phyloP scores from a whole-genome alignment of 495 filamentous ascomycete species.

The Glonium stellatum region DNA sequence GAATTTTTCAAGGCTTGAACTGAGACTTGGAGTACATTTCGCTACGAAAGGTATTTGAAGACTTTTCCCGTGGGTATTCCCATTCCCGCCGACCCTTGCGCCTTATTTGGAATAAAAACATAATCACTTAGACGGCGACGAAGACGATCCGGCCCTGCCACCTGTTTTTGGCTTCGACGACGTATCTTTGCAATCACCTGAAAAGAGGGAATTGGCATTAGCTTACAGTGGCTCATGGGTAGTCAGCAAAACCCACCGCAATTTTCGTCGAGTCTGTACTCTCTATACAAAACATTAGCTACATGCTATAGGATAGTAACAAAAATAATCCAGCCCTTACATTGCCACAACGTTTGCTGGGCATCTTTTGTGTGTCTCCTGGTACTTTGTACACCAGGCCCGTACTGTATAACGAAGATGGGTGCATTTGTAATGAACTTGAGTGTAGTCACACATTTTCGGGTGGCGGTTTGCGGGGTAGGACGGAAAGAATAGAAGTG shows the following conservation, averaged over 20 bases:
- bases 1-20: neutral
- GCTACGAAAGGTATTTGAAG: neutral
- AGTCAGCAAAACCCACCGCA: conserved; percentile 33
- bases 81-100: neutral
- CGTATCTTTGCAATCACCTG: conserved; percentile 3
- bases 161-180: neutral
- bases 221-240: neutral
- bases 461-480: neutral
- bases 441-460: conserved; percentile 51
- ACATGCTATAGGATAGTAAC: neutral
- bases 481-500: neutral
- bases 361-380: conserved; percentile 42
- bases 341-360: conserved; percentile 45
- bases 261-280: conserved; percentile 39
- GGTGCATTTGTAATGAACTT: conserved; percentile 45
- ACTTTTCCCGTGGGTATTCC: conserved; percentile 7
- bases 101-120: neutral
- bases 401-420: conserved; percentile 46
- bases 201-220: neutral
- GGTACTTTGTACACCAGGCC: conserved; percentile 49
- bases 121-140: neutral
- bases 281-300: conserved; percentile 26
- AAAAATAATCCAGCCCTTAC: conserved; percentile 26
- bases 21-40: conserved; percentile 4
- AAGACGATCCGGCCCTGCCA: neutral